These are phyloP conservation scores for Tylopilus subfusipes DNA, from an alignment of 768 basidiomycete genomes.

Conservation along the genomic window DNA sequence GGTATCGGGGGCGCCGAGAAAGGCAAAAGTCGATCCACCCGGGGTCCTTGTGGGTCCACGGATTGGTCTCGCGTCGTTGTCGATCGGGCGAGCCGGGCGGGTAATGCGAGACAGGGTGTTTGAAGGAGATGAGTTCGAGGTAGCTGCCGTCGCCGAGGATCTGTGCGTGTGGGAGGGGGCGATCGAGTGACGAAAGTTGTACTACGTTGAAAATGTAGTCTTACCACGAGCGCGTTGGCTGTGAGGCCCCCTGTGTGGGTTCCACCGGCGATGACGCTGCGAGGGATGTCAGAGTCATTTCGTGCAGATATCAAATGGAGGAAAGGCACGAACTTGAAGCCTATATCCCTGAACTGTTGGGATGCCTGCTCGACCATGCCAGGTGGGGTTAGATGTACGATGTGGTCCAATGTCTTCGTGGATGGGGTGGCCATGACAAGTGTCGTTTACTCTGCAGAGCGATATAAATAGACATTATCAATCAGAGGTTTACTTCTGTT, in stretches of 20 bases:
- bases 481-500: too few relatives aligned
- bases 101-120: conserved; percentile 50
- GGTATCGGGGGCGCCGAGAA: conserved; percentile 49
- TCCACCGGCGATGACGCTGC: conserved; percentile 64
- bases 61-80: conserved; percentile 40
- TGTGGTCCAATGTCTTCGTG: conserved; percentile 58
- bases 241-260: conserved; percentile 62
- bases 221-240: conserved; percentile 61
- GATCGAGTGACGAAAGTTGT: not conserved
- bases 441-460: too few relatives aligned
- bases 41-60: conserved; percentile 51
- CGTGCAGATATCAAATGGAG: not conserved
- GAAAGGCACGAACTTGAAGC: conserved; percentile 53
- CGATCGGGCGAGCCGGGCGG: conserved; percentile 48
- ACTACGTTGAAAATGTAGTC: not conserved
- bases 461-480: not conserved
- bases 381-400: conserved; percentile 69
- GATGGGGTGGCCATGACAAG: conserved; percentile 27
- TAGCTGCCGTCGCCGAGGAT: conserved; percentile 49
- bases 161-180: conserved; percentile 1
- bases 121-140: conserved; percentile 69
- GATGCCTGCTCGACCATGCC: conserved; percentile 49
- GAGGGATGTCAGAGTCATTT: not conserved
- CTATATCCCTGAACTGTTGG: conserved; percentile 52
- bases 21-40: conserved; percentile 72